Percentiles rank a stretch among this genome's conserved stretches.
phyloP scores from a whole-genome alignment of 2,329 filamentous ascomycete genomes.

The Aspergillus floridensis region DNA sequence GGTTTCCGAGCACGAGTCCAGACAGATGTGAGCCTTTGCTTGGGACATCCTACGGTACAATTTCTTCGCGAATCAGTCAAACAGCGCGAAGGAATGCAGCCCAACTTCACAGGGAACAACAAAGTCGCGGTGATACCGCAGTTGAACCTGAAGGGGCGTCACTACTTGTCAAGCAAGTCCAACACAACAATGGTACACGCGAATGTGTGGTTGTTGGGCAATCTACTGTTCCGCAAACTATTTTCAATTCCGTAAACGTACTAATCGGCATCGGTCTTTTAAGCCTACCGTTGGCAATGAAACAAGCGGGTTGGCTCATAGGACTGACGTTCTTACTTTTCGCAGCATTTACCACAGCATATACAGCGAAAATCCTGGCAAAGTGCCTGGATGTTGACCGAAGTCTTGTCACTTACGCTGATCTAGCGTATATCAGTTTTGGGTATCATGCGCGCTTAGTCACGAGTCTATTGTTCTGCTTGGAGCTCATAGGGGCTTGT shows the following conservation, averaged over 20 bases:
- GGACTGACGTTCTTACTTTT: constrained; percentile 73
- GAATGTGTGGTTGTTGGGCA: constrained; percentile 84
- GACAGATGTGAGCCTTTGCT: constrained; percentile 53
- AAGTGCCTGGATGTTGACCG: constrained; percentile 85
- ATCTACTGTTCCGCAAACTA: constrained; percentile 90
- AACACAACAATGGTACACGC: constrained; percentile 78
- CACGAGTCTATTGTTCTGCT: constrained; percentile 79
- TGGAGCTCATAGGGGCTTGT: constrained; percentile 83
- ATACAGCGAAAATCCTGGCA: constrained; percentile 80
- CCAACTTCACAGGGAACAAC: constrained; percentile 52
- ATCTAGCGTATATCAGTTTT: constrained; percentile 87
- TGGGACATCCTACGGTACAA: constrained; percentile 60
- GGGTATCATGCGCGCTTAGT: constrained; percentile 76
- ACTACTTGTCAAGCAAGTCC: constrained; percentile 82
- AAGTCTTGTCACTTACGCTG: constrained; percentile 88
- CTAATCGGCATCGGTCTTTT: constrained; percentile 87
- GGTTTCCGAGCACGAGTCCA: constrained; percentile 19
- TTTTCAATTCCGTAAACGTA: constrained; percentile 95
- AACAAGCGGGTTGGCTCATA: constrained; percentile 83
- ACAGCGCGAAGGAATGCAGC: constrained; percentile 57
- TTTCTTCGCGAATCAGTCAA: constrained; percentile 57
- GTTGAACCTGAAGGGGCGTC: constrained; percentile 65
- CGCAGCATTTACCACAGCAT: constrained; percentile 72
- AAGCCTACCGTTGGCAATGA: constrained; percentile 82
- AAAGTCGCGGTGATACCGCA: constrained; percentile 43